A percentile compares a stretch with the other conserved stretches of the same genome.
Evolutionary conservation across 2,329 filamentous ascomycete species (phyloP).

Genomic region (Dendrostoma leiphaemia): DNA sequence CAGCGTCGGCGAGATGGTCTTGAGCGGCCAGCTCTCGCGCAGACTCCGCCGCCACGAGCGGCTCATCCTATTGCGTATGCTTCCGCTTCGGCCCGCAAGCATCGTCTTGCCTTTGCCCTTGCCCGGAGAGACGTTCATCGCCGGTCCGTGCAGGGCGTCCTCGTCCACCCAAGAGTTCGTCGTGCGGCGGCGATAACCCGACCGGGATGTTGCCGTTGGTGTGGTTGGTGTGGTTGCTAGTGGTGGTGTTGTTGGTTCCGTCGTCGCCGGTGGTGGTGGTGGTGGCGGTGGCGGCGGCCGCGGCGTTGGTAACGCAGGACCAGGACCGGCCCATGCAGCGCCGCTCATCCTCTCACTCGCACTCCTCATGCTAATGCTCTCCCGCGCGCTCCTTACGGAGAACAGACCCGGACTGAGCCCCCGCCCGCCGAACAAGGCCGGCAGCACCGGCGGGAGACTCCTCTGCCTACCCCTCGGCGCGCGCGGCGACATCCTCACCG

Average conservation of each 20-base stretch:
- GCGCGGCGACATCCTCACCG: constrained; percentile 12
- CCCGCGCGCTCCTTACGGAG: not conserved
- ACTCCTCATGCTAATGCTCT: not conserved
- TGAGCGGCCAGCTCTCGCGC: constrained; percentile 28
- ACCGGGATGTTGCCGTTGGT: not conserved
- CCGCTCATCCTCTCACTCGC: not conserved
- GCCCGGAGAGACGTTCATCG: constrained; percentile 25
- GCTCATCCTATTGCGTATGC: not conserved
- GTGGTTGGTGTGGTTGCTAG: no score
- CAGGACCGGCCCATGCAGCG: no score
- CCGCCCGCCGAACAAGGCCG: constrained; percentile 23
- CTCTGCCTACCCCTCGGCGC: not conserved
- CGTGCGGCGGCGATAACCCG: constrained; percentile 26
- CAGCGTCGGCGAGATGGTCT: constrained; percentile 33
- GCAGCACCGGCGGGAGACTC: constrained; percentile 16
- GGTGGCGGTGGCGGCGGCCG: no score
- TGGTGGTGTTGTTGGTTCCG: no score
- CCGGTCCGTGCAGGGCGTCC: constrained; percentile 48
- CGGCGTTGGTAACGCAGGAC: no score
- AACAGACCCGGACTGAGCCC: constrained; percentile 8
- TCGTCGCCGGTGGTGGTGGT: no score
- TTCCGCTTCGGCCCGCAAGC: constrained; percentile 17
- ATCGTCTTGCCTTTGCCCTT: constrained; percentile 24
- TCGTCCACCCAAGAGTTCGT: constrained; percentile 47
- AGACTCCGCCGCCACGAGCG: constrained; percentile 16